Evolutionary conservation across 805 yeast species (phyloP).

Genomic region (Ogataea sp.): DNA sequence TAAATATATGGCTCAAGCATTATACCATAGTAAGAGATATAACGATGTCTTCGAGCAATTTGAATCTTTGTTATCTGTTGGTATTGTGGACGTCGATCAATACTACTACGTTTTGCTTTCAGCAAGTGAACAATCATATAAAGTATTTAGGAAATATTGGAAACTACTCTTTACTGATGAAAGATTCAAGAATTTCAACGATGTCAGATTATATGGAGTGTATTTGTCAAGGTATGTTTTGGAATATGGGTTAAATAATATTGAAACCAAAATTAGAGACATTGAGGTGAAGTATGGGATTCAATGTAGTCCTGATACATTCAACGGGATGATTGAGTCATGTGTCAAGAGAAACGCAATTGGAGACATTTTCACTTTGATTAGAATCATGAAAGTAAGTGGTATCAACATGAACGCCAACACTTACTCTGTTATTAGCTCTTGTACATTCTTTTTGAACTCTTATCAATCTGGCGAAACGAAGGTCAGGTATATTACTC

Average conservation of each 20-base stretch:
- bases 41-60: not conserved
- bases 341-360: not conserved
- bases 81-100: conserved; percentile 8
- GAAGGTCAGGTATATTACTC: no score
- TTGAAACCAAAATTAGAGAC: not conserved
- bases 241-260: not conserved
- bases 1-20: conserved; percentile 17
- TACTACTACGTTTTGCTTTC: not conserved
- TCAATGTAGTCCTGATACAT: not conserved
- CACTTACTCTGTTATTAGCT: conserved; percentile 21
- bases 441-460: not conserved
- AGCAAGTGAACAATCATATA: not conserved
- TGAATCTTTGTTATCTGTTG: not conserved
- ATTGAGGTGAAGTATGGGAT: not conserved
- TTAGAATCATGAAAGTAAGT: not conserved
- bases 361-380: not conserved
- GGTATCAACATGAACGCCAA: conserved; percentile 9
- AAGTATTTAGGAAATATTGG: not conserved
- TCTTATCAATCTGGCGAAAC: not conserved
- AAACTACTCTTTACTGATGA: not conserved
- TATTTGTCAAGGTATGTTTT: not conserved
- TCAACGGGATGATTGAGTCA: not conserved
- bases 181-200: conserved; percentile 5
- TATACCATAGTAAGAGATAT: conserved; percentile 16
- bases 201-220: conserved; percentile 8